Evolutionary conservation across 352 stramenopile genomes (phyloP).

Genomic region (Bremia lactucae): DNA sequence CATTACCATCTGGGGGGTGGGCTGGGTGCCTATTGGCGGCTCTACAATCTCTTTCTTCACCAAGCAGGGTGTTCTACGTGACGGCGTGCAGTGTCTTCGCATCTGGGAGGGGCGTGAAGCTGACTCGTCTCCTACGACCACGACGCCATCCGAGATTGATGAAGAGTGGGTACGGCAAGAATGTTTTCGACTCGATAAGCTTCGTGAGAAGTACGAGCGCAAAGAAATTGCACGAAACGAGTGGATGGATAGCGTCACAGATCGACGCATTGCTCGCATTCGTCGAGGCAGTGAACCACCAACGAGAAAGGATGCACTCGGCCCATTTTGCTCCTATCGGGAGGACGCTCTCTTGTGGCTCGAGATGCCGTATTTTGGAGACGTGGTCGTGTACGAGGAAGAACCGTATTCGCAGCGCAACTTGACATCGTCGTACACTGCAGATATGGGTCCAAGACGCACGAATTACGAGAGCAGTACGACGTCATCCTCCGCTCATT

Average conservation of each 20-base stretch:
- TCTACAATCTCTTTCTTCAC: conserved; percentile 85
- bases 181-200: conserved; percentile 78
- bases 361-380: conserved; percentile 86
- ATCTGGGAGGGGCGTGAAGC: conserved; percentile 66
- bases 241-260: conserved; percentile 88
- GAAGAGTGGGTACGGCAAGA: conserved; percentile 67
- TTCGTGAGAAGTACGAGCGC: conserved; percentile 82
- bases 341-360: conserved; percentile 78
- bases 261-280: conserved; percentile 79
- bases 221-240: conserved; percentile 80
- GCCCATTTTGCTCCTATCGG: conserved; percentile 71
- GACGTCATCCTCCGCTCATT: conserved; percentile 10
- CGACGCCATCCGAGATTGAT: conserved; percentile 62
- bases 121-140: conserved; percentile 48
- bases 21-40: conserved; percentile 69
- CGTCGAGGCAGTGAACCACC: conserved; percentile 66
- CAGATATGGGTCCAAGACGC: conserved; percentile 29
- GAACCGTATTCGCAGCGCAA: conserved; percentile 79
- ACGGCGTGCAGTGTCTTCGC: conserved; percentile 82
- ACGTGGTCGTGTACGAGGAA: conserved; percentile 89
- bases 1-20: conserved; percentile 79
- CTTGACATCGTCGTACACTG: conserved; percentile 40
- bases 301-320: conserved; percentile 50
- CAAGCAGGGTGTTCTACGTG: conserved; percentile 68
- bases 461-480: conserved; percentile 26